phyloP scores from a whole-genome alignment of 1,284 basidiomycete genomes.

The Jaminaea rosea region DNA sequence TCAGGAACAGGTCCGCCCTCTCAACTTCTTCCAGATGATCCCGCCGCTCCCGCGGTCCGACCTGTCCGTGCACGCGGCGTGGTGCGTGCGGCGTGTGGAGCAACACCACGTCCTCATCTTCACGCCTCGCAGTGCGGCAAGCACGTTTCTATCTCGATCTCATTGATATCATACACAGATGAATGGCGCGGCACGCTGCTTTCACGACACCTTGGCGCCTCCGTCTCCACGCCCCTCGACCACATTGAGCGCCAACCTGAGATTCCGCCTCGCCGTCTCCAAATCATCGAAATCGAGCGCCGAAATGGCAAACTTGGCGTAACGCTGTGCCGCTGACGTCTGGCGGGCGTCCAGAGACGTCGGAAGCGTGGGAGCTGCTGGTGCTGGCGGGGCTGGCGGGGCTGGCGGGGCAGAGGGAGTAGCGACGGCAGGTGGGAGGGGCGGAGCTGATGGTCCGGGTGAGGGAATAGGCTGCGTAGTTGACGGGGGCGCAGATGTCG shows the following conservation, averaged over 20 bases:
- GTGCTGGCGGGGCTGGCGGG: slow-evolving; percentile 29
- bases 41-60: no score
- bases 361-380: background rate
- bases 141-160: background rate
- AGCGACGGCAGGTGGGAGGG: slow-evolving; percentile 52
- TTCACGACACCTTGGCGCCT: background rate
- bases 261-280: slow-evolving; percentile 32
- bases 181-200: background rate
- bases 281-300: slow-evolving; percentile 45
- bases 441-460: slow-evolving; percentile 52
- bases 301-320: slow-evolving; percentile 36
- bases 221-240: slow-evolving; percentile 25
- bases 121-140: background rate
- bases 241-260: slow-evolving; percentile 35
- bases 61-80: no score
- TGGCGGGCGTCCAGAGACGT: background rate
- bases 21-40: no score
- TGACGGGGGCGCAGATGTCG: background rate
- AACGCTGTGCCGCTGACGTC: slow-evolving; percentile 28
- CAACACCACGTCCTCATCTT: background rate
- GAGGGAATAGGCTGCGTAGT: background rate
- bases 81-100: no score
- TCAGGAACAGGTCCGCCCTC: no score
- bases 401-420: slow-evolving; percentile 23
- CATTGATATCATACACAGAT: background rate